These are phyloP conservation scores for Colletotrichum cereale DNA, from an alignment of 2,329 filamentous ascomycete genomes.

Conservation along the genomic window DNA sequence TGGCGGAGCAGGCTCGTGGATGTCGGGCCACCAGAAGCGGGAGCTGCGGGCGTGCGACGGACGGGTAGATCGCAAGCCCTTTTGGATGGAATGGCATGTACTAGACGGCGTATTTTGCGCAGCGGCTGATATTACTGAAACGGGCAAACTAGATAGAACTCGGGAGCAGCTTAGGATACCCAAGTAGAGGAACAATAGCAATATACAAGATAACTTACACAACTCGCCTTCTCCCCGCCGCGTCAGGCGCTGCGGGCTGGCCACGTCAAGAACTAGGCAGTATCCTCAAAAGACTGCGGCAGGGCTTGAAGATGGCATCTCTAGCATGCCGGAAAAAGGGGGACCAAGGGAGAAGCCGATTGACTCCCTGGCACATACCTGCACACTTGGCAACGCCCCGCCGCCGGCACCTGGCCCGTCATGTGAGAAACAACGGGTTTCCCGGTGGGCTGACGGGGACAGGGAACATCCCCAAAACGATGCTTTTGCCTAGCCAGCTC, in stretches of 20 bases:
- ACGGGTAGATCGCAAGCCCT: background rate
- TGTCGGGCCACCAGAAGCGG: background rate
- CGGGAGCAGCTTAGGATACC: background rate
- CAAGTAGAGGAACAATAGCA: conserved; percentile 10
- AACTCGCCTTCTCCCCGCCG: background rate
- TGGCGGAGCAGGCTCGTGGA: background rate
- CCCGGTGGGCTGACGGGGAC: background rate
- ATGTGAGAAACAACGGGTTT: background rate
- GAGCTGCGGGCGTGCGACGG: conserved; percentile 6
- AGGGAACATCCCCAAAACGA: background rate
- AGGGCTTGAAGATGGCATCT: conserved; percentile 5
- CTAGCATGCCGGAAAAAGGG: background rate
- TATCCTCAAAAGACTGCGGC: no score
- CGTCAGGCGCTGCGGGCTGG: conserved; percentile 5
- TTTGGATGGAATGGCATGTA: background rate
- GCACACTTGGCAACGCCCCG: background rate
- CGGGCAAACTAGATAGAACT: background rate
- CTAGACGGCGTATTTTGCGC: background rate
- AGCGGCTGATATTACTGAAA: background rate
- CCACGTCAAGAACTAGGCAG: background rate
- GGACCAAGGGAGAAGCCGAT: background rate
- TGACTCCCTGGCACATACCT: background rate
- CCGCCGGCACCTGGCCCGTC: background rate
- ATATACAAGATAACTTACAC: conserved; percentile 15
- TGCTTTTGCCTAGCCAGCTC: background rate